A percentile compares a stretch with the other conserved stretches of the same genome.
Conservation (phyloP, 768 basidiomycete genomes). For the Lactarius evosmus region DNA sequence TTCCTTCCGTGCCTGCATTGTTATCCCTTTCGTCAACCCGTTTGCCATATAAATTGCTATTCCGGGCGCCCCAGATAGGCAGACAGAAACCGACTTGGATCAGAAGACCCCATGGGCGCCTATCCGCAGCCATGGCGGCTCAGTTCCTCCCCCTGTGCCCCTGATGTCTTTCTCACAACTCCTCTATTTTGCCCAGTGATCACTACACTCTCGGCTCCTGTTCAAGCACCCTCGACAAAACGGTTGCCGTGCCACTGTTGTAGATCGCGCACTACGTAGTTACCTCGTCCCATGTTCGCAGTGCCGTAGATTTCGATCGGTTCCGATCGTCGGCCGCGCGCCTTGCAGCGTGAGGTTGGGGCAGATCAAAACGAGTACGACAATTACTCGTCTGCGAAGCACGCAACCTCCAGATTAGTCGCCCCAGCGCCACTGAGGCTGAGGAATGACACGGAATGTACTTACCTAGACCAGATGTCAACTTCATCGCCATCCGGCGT, state of each 20-base stretch:
- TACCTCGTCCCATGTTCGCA: background rate
- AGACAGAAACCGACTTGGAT: slow-evolving; percentile 21
- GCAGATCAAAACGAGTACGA: slow-evolving; percentile 16
- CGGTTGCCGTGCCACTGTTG: background rate
- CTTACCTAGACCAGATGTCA: slow-evolving; percentile 14
- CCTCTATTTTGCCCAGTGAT: background rate
- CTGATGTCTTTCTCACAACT: background rate
- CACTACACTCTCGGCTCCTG: background rate
- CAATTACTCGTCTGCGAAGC: slow-evolving; percentile 16
- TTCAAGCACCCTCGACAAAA: background rate
- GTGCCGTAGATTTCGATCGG: slow-evolving; percentile 10
- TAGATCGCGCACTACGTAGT: background rate
- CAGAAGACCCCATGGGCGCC: slow-evolving; percentile 23
- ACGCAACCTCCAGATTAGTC: slow-evolving; percentile 7
- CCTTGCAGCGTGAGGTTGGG: slow-evolving; percentile 1
- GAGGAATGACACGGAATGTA: slow-evolving; percentile 15
- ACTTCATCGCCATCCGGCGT: background rate
- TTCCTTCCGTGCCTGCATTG: slow-evolving; percentile 16
- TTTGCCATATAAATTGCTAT: slow-evolving; percentile 17
- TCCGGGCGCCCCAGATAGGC: slow-evolving; percentile 21
- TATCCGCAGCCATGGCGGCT: slow-evolving; percentile 9
- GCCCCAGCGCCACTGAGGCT: slow-evolving; percentile 1
- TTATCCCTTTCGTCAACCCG: slow-evolving; percentile 4
- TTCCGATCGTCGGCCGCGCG: slow-evolving; percentile 22
- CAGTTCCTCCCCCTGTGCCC: slow-evolving; percentile 5